Base-by-base conservation (phyloP, 176 grass and related monocot genomes). In the Phoenix roebelenii region DNA sequence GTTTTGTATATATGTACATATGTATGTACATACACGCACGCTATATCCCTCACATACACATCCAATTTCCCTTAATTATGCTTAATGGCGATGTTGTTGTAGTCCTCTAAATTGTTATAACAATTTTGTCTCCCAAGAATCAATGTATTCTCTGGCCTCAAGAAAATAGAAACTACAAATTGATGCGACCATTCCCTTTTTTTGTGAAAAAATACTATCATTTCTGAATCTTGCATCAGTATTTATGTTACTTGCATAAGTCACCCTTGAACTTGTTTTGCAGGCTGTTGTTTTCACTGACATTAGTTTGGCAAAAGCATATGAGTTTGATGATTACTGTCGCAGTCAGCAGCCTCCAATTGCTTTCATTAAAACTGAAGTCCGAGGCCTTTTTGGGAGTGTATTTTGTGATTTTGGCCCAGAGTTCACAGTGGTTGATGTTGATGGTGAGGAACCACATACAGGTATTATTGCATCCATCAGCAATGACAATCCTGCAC, bases 391-490 rank as follows among this genome's bases (percentile, higher is more conserved):
- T 79, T 95, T 95, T 54, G 90, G 90, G 15, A 76, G 68, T 71
- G 68, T 89, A 22, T 95, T 95, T 55, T 89, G 90, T 71, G 90
- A 95, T 59, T 95, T 89, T 58, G 90, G 90, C 28, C 71, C 90
- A 57, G 74, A 86, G 52, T 95, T 95, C 56, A 86, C 90, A 73
- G 86, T 86, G 68, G 58, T 84, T 56, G 90, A 95, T 81, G 90
- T 89, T 17, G 85, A 95, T 84, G 90, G 90, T 35, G 83, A 95
- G 67, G 90, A 95, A 49, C 90, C 90, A 18, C 90, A 86, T 71
- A 89, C 83, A 54, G 90, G 85, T 70, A 95, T 95, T 14, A 79
- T 95, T 58, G 90, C 82, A 56, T 95, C 85, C 28, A 83, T 95
- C 57, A 86, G 80, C 61, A 95, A 95, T 51, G 85, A 89, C 66